Evolutionary conservation across 2,329 filamentous ascomycete species (phyloP).

Genomic region (Emergomyces pasteurianus): DNA sequence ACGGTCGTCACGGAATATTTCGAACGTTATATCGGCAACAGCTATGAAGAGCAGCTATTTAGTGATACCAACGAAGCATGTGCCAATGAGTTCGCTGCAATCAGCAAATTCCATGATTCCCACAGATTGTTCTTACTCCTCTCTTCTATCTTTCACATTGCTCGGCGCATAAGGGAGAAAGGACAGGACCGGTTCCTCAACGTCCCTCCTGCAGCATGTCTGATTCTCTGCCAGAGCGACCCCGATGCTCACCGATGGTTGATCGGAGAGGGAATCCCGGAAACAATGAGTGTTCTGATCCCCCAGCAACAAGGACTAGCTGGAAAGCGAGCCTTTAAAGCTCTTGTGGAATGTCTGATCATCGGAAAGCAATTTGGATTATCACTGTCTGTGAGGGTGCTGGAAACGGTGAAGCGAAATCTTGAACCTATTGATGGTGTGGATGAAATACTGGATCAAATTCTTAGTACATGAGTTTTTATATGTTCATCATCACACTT

Average conservation of each 20-base stretch:
- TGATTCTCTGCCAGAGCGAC: conserved; percentile 15
- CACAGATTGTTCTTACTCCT: conserved; percentile 11
- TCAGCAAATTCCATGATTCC: conserved; percentile 12
- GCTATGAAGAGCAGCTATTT: conserved; percentile 14
- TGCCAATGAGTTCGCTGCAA: conserved; percentile 12
- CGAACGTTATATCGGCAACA: conserved; percentile 15
- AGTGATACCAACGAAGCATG: conserved; percentile 14
- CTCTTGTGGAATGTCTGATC: conserved; percentile 13
- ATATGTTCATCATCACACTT: neutral
- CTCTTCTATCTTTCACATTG: conserved; percentile 18
- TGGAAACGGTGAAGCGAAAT: conserved; percentile 7
- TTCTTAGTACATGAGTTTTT: neutral
- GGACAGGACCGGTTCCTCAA: conserved; percentile 13
- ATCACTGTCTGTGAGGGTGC: conserved; percentile 1
- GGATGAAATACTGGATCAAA: neutral
- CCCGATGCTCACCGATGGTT: conserved; percentile 12
- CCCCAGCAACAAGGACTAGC: conserved; percentile 6
- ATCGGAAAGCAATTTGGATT: conserved; percentile 13
- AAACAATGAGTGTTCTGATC: conserved; percentile 8
- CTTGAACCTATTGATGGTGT: neutral
- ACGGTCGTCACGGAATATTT: conserved; percentile 13
- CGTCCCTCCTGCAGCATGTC: conserved; percentile 12
- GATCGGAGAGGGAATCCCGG: conserved; percentile 13
- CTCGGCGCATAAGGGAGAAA: conserved; percentile 11
- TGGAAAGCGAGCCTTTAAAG: conserved; percentile 12